Conservation (phyloP, 2,329 filamentous ascomycete genomes). For the Sporothrix variecibatus region DNA sequence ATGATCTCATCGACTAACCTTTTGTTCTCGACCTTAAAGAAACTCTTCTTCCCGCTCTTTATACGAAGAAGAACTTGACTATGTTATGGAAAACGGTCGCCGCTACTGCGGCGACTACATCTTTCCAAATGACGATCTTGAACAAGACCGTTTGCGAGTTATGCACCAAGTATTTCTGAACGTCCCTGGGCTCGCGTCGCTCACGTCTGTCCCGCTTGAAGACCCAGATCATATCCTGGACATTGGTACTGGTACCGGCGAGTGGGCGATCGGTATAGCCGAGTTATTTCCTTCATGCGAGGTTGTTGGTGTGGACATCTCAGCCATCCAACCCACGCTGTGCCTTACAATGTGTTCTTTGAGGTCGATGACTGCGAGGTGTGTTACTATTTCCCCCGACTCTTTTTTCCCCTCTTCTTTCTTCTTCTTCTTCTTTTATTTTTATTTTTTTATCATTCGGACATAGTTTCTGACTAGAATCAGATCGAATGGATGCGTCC, state of each 20-base stretch:
- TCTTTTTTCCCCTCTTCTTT: background rate
- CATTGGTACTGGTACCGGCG: constrained; percentile 60
- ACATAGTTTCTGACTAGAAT: background rate
- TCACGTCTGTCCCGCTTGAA: constrained; percentile 41
- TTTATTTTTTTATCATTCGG: no score
- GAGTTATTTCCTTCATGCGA: constrained; percentile 56
- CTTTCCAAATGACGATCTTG: constrained; percentile 62
- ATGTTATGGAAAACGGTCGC: constrained; percentile 58
- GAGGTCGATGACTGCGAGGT: constrained; percentile 60
- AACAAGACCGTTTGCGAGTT: constrained; percentile 44
- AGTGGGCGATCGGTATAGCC: constrained; percentile 55
- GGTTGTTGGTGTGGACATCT: constrained; percentile 61
- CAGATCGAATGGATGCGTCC: constrained; percentile 55
- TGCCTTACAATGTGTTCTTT: constrained; percentile 61
- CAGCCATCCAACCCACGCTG: constrained; percentile 58
- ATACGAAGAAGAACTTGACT: constrained; percentile 46
- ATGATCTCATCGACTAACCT: background rate
- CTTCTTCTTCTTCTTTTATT: no score
- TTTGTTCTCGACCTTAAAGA: constrained; percentile 27
- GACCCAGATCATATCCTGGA: constrained; percentile 53
- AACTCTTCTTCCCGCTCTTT: constrained; percentile 39
- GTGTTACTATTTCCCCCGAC: background rate
- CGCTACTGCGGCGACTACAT: constrained; percentile 61
- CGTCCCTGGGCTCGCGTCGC: constrained; percentile 24
- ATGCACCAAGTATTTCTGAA: constrained; percentile 40